A percentile compares a stretch with the other conserved stretches of the same genome.
Evolutionary conservation across 1,139 yeast genomes (phyloP).

Genomic region (Candida neerlandica): DNA sequence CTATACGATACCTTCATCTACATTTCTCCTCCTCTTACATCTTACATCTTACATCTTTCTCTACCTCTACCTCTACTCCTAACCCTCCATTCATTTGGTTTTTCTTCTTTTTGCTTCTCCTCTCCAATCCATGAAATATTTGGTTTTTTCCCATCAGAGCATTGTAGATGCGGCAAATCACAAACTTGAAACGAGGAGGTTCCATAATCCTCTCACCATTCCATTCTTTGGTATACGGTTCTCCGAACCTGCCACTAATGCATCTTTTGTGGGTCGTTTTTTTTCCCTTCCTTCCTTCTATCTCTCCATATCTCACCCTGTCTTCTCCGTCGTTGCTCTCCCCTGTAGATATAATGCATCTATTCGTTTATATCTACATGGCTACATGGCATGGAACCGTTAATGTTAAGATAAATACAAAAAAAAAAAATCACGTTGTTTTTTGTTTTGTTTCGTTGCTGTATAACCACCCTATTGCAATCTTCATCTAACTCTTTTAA

Average conservation of each 20-base stretch:
- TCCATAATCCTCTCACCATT: too few species aligned
- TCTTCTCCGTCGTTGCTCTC: too few species aligned
- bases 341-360: neutral
- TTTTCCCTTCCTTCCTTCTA: neutral
- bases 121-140: too few species aligned
- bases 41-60: too few species aligned
- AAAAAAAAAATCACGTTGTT: conserved; percentile 2
- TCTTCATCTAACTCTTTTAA: neutral
- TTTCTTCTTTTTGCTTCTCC: neutral
- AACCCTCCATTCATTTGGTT: neutral
- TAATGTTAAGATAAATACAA: too few species aligned
- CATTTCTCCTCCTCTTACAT: neutral
- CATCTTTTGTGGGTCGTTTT: neutral
- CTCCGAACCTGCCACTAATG: neutral
- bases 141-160: too few species aligned
- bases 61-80: neutral
- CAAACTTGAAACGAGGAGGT: neutral
- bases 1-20: too few species aligned
- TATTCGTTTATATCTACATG: neutral
- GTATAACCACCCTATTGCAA: neutral
- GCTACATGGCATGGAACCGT: too few species aligned
- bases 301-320: neutral
- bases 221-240: too few species aligned
- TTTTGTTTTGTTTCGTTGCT: neutral
- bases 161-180: neutral